Percentiles rank a stretch among this genome's conserved stretches.
phyloP scores from a whole-genome alignment of 1,139 yeast genomes.

The Pichiaceae sp. region DNA sequence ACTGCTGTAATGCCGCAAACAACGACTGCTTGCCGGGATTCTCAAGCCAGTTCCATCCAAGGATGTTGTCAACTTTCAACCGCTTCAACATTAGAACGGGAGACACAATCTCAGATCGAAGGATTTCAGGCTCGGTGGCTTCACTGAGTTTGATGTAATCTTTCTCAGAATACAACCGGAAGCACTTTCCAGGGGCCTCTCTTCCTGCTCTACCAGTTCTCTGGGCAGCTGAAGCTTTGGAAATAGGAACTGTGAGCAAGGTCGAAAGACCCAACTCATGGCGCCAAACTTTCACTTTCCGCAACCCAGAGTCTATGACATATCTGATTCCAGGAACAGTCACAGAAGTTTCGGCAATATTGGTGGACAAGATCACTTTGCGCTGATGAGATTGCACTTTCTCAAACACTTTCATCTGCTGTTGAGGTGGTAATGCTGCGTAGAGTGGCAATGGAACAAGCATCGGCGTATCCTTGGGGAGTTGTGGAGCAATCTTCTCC shows the following conservation, averaged over 20 bases:
- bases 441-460: constrained; percentile 78
- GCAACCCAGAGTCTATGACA: constrained; percentile 84
- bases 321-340: constrained; percentile 94
- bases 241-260: constrained; percentile 80
- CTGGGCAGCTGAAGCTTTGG: constrained; percentile 92
- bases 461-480: constrained; percentile 70
- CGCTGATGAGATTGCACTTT: constrained; percentile 53
- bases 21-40: constrained; percentile 78
- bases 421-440: constrained; percentile 83
- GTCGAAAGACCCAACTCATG: constrained; percentile 89
- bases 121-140: constrained; percentile 90
- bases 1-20: constrained; percentile 65
- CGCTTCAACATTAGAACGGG: constrained; percentile 80
- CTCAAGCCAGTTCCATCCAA: constrained; percentile 90
- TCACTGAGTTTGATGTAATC: constrained; percentile 54
- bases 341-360: constrained; percentile 94
- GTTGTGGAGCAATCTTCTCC: constrained; percentile 49
- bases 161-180: constrained; percentile 68
- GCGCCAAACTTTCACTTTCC: constrained; percentile 92
- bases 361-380: constrained; percentile 84
- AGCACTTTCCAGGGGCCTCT: constrained; percentile 88
- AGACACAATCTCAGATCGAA: constrained; percentile 75
- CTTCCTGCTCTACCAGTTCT: constrained; percentile 99
- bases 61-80: constrained; percentile 73
- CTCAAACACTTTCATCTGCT: constrained; percentile 71